Evolutionary conservation across 2,329 filamentous ascomycete genomes (phyloP).

Genomic region (Aaosphaeria arxii): DNA sequence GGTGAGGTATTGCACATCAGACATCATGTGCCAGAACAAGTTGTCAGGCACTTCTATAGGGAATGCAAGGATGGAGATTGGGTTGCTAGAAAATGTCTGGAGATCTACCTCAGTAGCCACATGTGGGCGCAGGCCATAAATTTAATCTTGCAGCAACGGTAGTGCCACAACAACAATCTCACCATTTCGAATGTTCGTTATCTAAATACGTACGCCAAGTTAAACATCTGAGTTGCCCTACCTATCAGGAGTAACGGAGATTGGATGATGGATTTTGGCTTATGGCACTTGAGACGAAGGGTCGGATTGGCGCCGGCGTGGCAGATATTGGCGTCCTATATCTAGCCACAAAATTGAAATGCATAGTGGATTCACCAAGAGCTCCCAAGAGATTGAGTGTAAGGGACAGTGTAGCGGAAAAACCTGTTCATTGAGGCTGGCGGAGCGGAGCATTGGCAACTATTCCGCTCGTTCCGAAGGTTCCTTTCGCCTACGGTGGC

Average conservation of each 20-base stretch:
- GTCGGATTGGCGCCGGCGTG: too few relatives aligned
- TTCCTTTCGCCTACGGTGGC: too few relatives aligned
- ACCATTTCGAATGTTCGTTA: conserved; percentile 1
- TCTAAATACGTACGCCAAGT: conserved; percentile 27
- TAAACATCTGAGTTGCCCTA: background rate
- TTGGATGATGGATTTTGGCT: background rate
- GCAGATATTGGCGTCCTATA: too few relatives aligned
- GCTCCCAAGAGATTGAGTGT: too few relatives aligned
- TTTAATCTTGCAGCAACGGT: background rate
- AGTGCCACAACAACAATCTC: background rate
- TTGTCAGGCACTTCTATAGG: background rate
- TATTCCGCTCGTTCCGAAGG: too few relatives aligned
- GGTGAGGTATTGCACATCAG: conserved; percentile 22
- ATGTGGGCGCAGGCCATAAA: background rate
- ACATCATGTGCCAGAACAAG: conserved; percentile 11
- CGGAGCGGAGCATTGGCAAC: too few relatives aligned
- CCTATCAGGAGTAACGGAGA: conserved; percentile 5
- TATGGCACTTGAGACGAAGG: too few relatives aligned
- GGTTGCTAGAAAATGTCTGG: background rate
- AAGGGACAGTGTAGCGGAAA: too few relatives aligned
- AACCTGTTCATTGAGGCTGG: too few relatives aligned
- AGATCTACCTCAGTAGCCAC: background rate
- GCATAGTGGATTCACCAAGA: too few relatives aligned
- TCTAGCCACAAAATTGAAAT: too few relatives aligned
- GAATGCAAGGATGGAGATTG: background rate